A percentile compares a stretch with the other conserved stretches of the same genome.
phyloP scores from a whole-genome alignment of 2,329 filamentous ascomycete species.

The Colletotrichum agaves region DNA sequence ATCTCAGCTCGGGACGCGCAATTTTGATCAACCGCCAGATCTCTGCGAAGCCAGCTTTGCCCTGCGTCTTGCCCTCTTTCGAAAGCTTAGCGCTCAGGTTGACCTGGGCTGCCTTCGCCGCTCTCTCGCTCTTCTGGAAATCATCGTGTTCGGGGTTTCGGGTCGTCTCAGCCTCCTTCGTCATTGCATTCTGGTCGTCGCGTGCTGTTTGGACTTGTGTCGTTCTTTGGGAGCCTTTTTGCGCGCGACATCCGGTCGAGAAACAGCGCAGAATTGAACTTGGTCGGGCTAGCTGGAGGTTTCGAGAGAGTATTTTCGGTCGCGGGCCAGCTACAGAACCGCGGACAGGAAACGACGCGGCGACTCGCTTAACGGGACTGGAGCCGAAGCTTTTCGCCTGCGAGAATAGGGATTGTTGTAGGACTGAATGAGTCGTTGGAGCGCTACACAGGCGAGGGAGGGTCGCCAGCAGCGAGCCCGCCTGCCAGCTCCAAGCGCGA shows the following conservation, averaged over 20 bases:
- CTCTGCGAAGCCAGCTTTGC: constrained; percentile 75
- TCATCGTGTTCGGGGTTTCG: constrained; percentile 47
- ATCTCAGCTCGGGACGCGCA: constrained; percentile 83
- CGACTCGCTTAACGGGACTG: background rate
- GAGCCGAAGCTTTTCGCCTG: constrained; percentile 14
- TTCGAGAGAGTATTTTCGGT: background rate
- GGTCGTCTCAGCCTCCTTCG: constrained; percentile 51
- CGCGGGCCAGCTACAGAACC: background rate
- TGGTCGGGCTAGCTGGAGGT: constrained; percentile 3
- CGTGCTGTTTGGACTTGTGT: background rate
- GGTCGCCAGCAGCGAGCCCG: constrained; percentile 24
- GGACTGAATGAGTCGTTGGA: constrained; percentile 18
- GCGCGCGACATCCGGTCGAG: constrained; percentile 42
- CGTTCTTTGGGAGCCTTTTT: constrained; percentile 38
- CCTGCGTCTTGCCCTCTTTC: constrained; percentile 75
- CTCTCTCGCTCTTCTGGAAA: constrained; percentile 81
- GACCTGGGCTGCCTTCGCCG: constrained; percentile 85
- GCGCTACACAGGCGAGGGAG: constrained; percentile 37
- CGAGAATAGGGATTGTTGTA: constrained; percentile 29
- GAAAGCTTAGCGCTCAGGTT: constrained; percentile 89
- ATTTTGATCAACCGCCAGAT: constrained; percentile 90
- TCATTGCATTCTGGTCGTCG: background rate
- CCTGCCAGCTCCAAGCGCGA: constrained; percentile 49
- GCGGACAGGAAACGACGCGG: background rate
- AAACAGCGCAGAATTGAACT: constrained; percentile 43